phyloP scores from a whole-genome alignment of 768 basidiomycete genomes.

The Termitomyces sp. region DNA sequence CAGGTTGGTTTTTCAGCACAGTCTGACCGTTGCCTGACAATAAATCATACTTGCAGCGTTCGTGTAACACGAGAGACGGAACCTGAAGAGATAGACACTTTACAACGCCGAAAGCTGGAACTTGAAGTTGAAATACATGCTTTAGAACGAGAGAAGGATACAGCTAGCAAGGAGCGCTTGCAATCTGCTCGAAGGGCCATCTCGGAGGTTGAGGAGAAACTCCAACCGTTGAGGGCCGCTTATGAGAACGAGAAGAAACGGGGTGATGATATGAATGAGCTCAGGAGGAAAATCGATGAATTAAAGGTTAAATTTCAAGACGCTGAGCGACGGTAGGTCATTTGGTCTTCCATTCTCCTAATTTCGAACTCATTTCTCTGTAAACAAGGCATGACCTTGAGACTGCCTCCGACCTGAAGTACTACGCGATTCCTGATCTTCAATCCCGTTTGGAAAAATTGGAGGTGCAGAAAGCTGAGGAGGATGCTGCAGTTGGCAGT shows the following conservation, averaged over 20 bases:
- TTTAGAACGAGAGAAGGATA: constrained; percentile 86
- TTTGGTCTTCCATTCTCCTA: neutral
- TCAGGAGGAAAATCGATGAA: constrained; percentile 83
- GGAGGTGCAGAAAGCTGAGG: constrained; percentile 66
- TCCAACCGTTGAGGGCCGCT: constrained; percentile 75
- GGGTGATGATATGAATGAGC: constrained; percentile 72
- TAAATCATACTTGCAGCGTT: constrained; percentile 39
- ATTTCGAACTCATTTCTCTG: constrained; percentile 9
- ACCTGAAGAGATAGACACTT: constrained; percentile 88
- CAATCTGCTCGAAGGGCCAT: constrained; percentile 69
- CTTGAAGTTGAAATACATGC: constrained; percentile 95
- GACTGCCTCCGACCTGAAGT: constrained; percentile 83
- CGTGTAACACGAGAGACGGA: constrained; percentile 93
- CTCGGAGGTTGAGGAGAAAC: constrained; percentile 79
- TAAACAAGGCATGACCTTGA: constrained; percentile 55
- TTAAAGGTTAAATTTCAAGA: constrained; percentile 89
- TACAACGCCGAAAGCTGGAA: constrained; percentile 85
- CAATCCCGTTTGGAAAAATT: constrained; percentile 65
- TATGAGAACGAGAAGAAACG: constrained; percentile 85
- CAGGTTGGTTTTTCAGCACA: constrained; percentile 40
- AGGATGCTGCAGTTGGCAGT: constrained; percentile 53
- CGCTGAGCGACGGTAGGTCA: constrained; percentile 74
- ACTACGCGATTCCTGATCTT: constrained; percentile 89
- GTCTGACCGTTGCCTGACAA: neutral
- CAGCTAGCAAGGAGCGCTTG: constrained; percentile 81